Conservation (phyloP, 805 yeast genomes). For the Zygoascus bituminiphila region DNA sequence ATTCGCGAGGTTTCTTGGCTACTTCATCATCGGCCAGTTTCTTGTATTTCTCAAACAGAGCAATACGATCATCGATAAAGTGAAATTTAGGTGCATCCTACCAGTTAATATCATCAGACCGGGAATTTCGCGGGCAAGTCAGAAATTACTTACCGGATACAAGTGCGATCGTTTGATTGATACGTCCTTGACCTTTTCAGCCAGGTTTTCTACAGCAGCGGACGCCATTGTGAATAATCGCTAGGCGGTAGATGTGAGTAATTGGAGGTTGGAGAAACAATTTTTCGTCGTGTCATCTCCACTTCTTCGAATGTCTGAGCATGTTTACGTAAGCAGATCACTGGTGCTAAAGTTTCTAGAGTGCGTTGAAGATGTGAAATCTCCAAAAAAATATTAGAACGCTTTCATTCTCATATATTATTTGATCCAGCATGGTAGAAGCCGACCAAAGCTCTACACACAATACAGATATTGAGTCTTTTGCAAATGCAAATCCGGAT, state of each 20-base stretch:
- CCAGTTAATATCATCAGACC: not conserved
- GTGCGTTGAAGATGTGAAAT: too few species aligned
- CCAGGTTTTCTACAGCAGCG: not conserved
- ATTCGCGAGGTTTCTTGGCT: conserved; percentile 51
- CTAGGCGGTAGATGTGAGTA: not conserved
- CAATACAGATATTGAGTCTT: too few species aligned
- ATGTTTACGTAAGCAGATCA: too few species aligned
- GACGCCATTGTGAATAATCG: not conserved
- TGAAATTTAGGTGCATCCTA: conserved; percentile 64
- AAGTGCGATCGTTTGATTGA: not conserved
- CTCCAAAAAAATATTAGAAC: too few species aligned
- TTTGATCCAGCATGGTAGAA: too few species aligned
- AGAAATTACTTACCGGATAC: conserved; percentile 3
- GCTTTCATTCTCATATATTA: too few species aligned
- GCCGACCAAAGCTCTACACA: too few species aligned
- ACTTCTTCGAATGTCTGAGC: too few species aligned
- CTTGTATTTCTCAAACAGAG: conserved; percentile 72
- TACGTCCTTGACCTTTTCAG: not conserved
- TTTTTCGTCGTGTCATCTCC: not conserved
- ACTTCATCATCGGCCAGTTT: conserved; percentile 65
- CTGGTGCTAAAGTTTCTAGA: too few species aligned
- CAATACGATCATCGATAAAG: conserved; percentile 70
- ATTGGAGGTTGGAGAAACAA: not conserved
- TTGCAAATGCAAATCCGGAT: too few species aligned
- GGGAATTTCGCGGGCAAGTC: not conserved